These are phyloP conservation scores for Phytophthora colocasiae DNA, from an alignment of 352 stramenopile species.

Conservation along the genomic window DNA sequence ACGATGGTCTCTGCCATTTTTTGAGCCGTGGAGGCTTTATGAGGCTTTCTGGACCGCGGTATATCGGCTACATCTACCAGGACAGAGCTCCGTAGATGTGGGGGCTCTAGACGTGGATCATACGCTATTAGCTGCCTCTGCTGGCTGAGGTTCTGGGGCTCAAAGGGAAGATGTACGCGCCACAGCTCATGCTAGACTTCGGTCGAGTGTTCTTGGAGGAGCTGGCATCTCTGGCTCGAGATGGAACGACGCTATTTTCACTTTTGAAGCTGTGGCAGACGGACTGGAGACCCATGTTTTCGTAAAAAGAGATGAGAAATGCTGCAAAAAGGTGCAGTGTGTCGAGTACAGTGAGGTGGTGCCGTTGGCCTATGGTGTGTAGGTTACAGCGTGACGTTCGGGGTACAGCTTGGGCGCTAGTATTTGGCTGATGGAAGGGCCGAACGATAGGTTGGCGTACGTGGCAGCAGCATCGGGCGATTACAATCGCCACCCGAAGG, in stretches of 20 bases:
- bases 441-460: constrained; percentile 77
- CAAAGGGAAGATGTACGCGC: constrained; percentile 75
- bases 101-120: constrained; percentile 66
- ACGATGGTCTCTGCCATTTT: constrained; percentile 83
- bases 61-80: constrained; percentile 52
- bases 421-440: constrained; percentile 77
- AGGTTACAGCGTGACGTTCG: constrained; percentile 80
- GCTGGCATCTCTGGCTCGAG: constrained; percentile 41
- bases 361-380: constrained; percentile 67
- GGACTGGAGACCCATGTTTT: constrained; percentile 44
- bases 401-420: constrained; percentile 74
- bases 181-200: constrained; percentile 72
- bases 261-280: too few relatives aligned
- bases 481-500: constrained; percentile 86
- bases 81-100: constrained; percentile 61
- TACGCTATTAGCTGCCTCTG: constrained; percentile 79
- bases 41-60: constrained; percentile 80
- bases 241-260: constrained; percentile 29
- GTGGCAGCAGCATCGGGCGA: constrained; percentile 79
- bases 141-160: constrained; percentile 80
- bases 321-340: constrained; percentile 52
- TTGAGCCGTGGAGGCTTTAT: constrained; percentile 80
- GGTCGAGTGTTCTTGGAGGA: constrained; percentile 79
- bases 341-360: constrained; percentile 74
- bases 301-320: constrained; percentile 56